These are phyloP conservation scores for Cladophialophora immunda DNA, from an alignment of 2,329 filamentous ascomycete species.

Conservation along the genomic window DNA sequence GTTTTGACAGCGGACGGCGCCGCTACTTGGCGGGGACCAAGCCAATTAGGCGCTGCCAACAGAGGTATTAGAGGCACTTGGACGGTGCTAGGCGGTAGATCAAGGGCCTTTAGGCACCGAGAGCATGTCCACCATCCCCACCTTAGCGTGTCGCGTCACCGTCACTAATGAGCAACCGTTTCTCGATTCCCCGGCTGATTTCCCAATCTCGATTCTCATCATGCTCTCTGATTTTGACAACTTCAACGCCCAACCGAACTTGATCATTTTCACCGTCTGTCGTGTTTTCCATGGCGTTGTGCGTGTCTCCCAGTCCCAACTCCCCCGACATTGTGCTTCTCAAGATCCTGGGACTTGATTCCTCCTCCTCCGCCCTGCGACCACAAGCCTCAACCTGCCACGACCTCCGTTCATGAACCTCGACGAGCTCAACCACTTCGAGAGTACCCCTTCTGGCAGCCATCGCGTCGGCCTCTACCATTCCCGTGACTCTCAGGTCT, in stretches of 20 bases:
- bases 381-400: conserved; percentile 19
- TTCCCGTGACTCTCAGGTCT: background rate
- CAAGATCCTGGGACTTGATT: conserved; percentile 20
- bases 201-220: conserved; percentile 31
- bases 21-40: background rate
- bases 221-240: conserved; percentile 33
- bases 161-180: conserved; percentile 1
- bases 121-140: background rate
- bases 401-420: conserved; percentile 39
- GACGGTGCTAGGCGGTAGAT: background rate
- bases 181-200: conserved; percentile 28
- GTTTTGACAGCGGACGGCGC: conserved; percentile 18
- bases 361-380: conserved; percentile 16
- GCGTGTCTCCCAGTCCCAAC: conserved; percentile 7
- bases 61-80: conserved; percentile 8
- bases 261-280: conserved; percentile 6
- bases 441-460: conserved; percentile 23
- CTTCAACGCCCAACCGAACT: conserved; percentile 23
- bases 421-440: conserved; percentile 32
- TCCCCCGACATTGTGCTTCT: conserved; percentile 14
- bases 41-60: conserved; percentile 19
- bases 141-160: conserved; percentile 33
- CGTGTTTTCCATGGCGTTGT: conserved; percentile 35
- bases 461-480: conserved; percentile 6
- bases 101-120: background rate